Base-by-base conservation (phyloP, 495 filamentous ascomycete species). In the Neurospora sp. region DNA sequence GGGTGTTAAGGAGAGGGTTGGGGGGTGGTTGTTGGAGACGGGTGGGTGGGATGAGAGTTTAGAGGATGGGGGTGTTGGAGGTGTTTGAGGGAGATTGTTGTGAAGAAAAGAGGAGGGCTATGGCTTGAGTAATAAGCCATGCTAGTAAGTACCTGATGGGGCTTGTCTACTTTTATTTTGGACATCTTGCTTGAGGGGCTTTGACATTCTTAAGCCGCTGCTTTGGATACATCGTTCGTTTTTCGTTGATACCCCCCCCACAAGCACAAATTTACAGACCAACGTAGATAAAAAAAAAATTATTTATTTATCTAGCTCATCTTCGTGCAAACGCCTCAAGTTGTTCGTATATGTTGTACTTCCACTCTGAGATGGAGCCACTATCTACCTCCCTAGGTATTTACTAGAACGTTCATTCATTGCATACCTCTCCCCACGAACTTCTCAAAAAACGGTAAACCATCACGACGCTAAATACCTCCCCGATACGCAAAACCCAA, bases 21-120 rank as follows among this genome's bases (percentile, higher is more conserved):
- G 87, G 21, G 86, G 84, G n/a, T 91, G 88, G 80, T 82, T 94
- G 76, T 74, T 91, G 66, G 86, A 86, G 74, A 88, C 89, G 19
- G 91, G 90, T 42, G 92, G 91, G 2, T 94, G 92, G 92, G 91
- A 93, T 71, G 91, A 93, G 80, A 85, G 81, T 70, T 82, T 86
- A 37, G 85, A 86, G 76, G 85, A 85, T 37, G 83, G 83, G 0
- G 85, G 83, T 39, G 84, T 85, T 13, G 85, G 84, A 2, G 82
- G 81, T 34, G 82, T 79, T 40, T 86, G 73, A 31, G 34, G n/a
- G 10, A 71, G 17, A 19, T 72, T 48, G 39, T 54, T 39, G 34
- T 43, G 5, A 59, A 28, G 11, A 28, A 28, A 28, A 59, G 21
- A 28, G 11, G 21, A 59, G 21, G 48, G 11, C 2, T 15, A 28